Evolutionary conservation across 352 stramenopile genomes (phyloP).

Genomic region (Phytophthora pluvialis): DNA sequence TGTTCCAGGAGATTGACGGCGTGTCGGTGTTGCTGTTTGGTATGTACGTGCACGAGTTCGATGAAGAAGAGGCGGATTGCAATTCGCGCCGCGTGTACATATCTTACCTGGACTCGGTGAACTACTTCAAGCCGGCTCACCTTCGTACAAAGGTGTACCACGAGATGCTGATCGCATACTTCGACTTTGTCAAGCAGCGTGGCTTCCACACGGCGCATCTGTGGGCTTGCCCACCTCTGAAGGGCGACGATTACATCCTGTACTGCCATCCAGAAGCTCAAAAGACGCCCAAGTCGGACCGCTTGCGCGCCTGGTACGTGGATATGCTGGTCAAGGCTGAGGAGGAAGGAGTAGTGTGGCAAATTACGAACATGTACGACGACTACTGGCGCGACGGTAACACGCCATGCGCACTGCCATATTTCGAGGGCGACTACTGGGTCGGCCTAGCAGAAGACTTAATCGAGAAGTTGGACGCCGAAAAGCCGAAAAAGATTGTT

Average conservation of each 20-base stretch:
- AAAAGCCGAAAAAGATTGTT: conserved; percentile 78
- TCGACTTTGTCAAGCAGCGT: conserved; percentile 97
- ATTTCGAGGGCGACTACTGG: conserved; percentile 91
- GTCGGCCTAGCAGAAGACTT: conserved; percentile 87
- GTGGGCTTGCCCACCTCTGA: conserved; percentile 99
- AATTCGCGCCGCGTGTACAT: conserved; percentile 98
- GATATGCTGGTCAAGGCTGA: conserved; percentile 90
- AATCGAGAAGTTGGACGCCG: conserved; percentile 89
- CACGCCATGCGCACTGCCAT: conserved; percentile 84
- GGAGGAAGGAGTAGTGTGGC: conserved; percentile 90
- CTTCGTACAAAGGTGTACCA: conserved; percentile 99
- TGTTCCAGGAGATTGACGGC: conserved; percentile 99
- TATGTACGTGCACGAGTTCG: conserved; percentile 99
- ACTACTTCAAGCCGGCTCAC: conserved; percentile 97
- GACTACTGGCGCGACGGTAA: conserved; percentile 93
- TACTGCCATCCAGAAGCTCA: conserved; percentile 99
- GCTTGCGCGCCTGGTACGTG: conserved; percentile 96
- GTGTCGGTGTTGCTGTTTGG: conserved; percentile 99
- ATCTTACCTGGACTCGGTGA: conserved; percentile 99
- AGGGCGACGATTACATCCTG: conserved; percentile 99
- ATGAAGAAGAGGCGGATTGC: conserved; percentile 95
- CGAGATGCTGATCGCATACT: conserved; percentile 98
- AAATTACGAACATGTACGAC: conserved; percentile 97
- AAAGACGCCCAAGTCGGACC: conserved; percentile 98
- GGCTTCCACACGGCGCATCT: conserved; percentile 99